These are phyloP conservation scores for Eucalyptus paniculata DNA, from an alignment of 345 rosid species.

Conservation along the genomic window DNA sequence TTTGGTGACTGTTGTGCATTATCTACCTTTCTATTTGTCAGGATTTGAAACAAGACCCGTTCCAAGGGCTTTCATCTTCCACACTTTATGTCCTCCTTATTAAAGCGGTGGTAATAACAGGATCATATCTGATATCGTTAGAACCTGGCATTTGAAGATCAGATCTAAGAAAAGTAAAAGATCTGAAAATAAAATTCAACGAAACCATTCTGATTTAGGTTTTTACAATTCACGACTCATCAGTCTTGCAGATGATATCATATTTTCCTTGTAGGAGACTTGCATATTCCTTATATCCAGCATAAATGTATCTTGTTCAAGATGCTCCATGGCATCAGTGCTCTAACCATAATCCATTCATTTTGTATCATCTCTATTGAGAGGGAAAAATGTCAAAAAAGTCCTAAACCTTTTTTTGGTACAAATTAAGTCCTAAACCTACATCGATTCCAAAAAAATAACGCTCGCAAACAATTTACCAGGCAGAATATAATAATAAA, in stretches of 20 bases:
- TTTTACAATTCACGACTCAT: neutral
- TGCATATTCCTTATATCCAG: neutral
- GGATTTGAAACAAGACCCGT: neutral
- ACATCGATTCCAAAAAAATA: no score
- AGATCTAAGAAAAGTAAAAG: neutral
- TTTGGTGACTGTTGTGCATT: constrained; percentile 19
- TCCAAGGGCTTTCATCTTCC: neutral
- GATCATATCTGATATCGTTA: neutral
- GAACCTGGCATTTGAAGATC: neutral
- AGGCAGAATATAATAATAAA: no score
- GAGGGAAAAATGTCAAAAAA: no score
- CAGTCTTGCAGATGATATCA: neutral
- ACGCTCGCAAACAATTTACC: no score
- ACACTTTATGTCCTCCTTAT: neutral
- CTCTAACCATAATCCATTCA: neutral
- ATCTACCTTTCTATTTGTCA: neutral
- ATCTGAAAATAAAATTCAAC: neutral
- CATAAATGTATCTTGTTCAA: neutral
- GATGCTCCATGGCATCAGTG: neutral
- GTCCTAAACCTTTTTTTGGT: no score
- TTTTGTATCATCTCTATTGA: neutral
- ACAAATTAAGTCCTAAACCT: no score
- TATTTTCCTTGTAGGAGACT: neutral
- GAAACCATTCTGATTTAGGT: neutral
- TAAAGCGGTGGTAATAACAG: neutral